Evolutionary conservation across 2,329 filamentous ascomycete genomes (phyloP), one percentile per base, ranked within the genome.

Genomic region (Pseudogymnoascus sp.): DNA sequence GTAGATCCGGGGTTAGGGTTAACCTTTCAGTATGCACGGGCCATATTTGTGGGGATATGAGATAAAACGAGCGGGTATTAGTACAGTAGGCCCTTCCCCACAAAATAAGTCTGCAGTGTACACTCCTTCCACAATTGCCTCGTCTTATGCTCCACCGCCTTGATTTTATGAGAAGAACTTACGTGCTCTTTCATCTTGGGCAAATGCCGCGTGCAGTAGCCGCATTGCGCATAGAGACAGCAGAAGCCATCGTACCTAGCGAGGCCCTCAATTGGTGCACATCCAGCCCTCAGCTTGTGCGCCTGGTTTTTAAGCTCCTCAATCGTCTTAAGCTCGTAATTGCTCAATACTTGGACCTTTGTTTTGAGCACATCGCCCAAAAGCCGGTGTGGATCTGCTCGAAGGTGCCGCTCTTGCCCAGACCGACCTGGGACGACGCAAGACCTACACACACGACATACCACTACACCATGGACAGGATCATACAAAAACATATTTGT

Each of bases 31-130:
- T 26, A 26, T 26, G 23, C 23, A 26, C 23, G 6, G 23, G 23
- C 23, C 23, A 26, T 26, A 26, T 26, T 26, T 26, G 23, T 26
- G 6, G 23, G 6, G 23, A 26, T 26, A 26, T 26, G 23, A 26
- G 3, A 26, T 26, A 26, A 6, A 26, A 26, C 23, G 23, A 26
- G 23, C 23, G 23, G 23, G 23, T 26, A 26, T 26, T 26, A 26
- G 23, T 26, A 26, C n/a, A n/a, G n/a, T n/a, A n/a, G 26, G 18
- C 59, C 59, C 18, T 60, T 56, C 12, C 21, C 30, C 3, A 35
- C 34, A 34, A 60, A 60, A 37, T 60, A 60, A 15, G 41, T 61
- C 60, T 61, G 21, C 13, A 45, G 35, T 15, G 23, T 38, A 35
- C 38, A 23, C 15, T 15, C n/a, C 13, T 45, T 45, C 35, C 18